These are phyloP conservation scores for Drechslerella dactyloides DNA, from an alignment of 2,329 filamentous ascomycete genomes.

Conservation along the genomic window DNA sequence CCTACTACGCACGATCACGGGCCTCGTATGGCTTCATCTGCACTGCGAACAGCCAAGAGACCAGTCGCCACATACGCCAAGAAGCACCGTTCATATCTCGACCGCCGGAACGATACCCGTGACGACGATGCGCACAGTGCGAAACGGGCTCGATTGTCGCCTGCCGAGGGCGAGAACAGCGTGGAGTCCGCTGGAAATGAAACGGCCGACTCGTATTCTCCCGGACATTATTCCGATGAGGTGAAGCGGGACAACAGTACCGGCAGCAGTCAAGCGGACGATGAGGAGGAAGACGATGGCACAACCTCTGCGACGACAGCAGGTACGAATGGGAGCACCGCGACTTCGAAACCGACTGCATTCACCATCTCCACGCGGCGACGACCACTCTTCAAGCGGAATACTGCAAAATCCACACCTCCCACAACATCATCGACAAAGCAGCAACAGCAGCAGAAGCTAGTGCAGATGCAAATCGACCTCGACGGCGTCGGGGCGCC, in stretches of 20 bases:
- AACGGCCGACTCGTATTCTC: too few relatives aligned
- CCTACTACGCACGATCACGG: neutral
- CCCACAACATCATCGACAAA: conserved; percentile 9
- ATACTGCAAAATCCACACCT: conserved; percentile 16
- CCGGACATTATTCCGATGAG: too few relatives aligned
- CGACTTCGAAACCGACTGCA: neutral
- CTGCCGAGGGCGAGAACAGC: neutral
- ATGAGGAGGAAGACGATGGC: neutral
- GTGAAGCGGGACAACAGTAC: too few relatives aligned
- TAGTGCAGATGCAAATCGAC: conserved; percentile 50
- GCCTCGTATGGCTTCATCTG: conserved; percentile 12
- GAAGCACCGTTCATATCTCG: conserved; percentile 30
- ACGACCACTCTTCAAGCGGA: conserved; percentile 42
- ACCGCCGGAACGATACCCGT: conserved; percentile 4
- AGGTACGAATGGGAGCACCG: neutral
- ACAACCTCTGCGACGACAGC: neutral
- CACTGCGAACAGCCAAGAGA: conserved; percentile 17
- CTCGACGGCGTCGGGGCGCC: conserved; percentile 41
- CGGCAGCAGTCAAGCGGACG: neutral
- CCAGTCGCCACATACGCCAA: conserved; percentile 35
- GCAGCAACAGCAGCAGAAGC: conserved; percentile 7
- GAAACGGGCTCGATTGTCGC: conserved; percentile 22
- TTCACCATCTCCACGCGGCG: conserved; percentile 40
- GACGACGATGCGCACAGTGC: neutral
- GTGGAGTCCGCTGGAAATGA: too few relatives aligned